phyloP scores from a whole-genome alignment of 148 eudicot genomes.

The Salicornia ramosissima region DNA sequence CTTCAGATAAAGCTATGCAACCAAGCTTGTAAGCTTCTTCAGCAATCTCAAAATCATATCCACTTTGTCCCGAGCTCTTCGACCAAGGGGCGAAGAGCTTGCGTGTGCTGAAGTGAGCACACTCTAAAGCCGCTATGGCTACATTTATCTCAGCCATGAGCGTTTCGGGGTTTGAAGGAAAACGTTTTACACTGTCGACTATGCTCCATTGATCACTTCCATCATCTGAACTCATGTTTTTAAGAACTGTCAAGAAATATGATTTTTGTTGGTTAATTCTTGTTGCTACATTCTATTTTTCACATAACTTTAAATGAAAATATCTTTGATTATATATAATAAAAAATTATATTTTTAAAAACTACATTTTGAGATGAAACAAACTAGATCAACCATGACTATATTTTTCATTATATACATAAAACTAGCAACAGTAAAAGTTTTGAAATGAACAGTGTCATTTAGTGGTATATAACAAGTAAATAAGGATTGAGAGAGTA shows the following conservation, averaged over 20 bases:
- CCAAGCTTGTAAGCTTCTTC: constrained; percentile 73
- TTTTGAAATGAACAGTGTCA: too few species aligned
- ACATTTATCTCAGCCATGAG: constrained; percentile 68
- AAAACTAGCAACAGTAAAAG: too few species aligned
- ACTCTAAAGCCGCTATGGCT: constrained; percentile 61
- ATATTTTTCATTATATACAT: too few species aligned
- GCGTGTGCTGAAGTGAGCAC: constrained; percentile 39
- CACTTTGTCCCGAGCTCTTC: constrained; percentile 25
- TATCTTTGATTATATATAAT: too few species aligned
- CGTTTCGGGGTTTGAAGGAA: constrained; percentile 52
- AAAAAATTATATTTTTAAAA: too few species aligned
- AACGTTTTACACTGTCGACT: constrained; percentile 50
- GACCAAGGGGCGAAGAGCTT: constrained; percentile 30
- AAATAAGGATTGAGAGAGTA: too few species aligned
- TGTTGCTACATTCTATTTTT: too few species aligned
- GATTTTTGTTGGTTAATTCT: too few species aligned
- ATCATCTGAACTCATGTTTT: constrained; percentile 49
- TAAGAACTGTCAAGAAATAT: neutral
- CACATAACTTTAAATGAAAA: too few species aligned
- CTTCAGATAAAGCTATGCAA: constrained; percentile 57
- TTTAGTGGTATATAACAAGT: too few species aligned
- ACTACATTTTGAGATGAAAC: too few species aligned
- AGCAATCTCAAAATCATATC: constrained; percentile 56
- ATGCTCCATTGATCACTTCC: constrained; percentile 46
- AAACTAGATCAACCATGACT: too few species aligned